Evolutionary conservation across 495 filamentous ascomycete genomes (phyloP), one percentile per base, ranked within the genome.

Genomic region (Penicillium maclennaniae): DNA sequence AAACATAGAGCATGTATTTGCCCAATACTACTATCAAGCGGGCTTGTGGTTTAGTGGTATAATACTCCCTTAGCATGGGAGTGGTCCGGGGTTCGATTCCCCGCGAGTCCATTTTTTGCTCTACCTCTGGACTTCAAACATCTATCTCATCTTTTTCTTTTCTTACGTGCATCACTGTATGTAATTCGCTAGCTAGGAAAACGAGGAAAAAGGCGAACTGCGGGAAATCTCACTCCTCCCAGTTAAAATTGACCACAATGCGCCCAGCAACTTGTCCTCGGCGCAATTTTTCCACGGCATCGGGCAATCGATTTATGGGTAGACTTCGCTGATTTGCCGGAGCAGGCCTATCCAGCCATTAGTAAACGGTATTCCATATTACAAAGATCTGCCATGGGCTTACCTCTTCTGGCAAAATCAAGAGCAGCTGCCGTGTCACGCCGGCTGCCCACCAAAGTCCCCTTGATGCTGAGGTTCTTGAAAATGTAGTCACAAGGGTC

Each of bases 61-160:
- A 69, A 70, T 63, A 62, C 61, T 56, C 62, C 58, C 62, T 74
- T 74, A 68, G 70, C 65, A 69, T 75, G 70, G 72, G 72, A 69
- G 73, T 73, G 73, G 75, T 78, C 76, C 73, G 69, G 76, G 76
- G 72, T 78, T 79, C 75, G 72, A 78, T 77, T 78, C 72, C 75
- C 76, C 67, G 76, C 76, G 71, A 69, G 66, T 69, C 68, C 68
- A 70, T 40, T 44, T 25, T 44, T 25, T 44, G n/a, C n/a, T n/a
- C n/a, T n/a, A n/a, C n/a, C n/a, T n/a, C n/a, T 23, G 23, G 23
- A 23, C 5, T 23, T 23, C 5, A 5, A 23, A 23, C n/a, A n/a
- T 23, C 23, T 23, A 2, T 2, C 5, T 37, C 9, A 37, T 37
- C 34, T 12, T 37, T 37, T 5, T 23, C 23, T 23, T 2, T 5